Evolutionary conservation across 2,329 filamentous ascomycete genomes (phyloP).

Genomic region (Aspergillus melleus): DNA sequence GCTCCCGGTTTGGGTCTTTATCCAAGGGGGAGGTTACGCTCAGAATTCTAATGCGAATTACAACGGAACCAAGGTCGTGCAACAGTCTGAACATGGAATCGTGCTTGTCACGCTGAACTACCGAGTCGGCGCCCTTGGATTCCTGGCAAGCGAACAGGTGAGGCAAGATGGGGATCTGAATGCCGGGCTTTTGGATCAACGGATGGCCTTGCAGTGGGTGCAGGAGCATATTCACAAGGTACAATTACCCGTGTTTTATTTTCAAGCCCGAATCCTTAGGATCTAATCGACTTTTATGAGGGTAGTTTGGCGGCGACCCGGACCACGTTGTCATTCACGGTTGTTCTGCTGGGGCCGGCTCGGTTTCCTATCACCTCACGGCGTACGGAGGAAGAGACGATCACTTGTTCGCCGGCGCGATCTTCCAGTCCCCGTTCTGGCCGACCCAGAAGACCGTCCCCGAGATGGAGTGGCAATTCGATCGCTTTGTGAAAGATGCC

Average conservation of each 20-base stretch:
- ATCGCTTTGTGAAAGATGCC: conserved; percentile 43
- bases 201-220: conserved; percentile 60
- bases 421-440: conserved; percentile 50
- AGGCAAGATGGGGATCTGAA: conserved; percentile 58
- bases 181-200: conserved; percentile 62
- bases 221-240: conserved; percentile 52
- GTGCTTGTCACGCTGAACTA: conserved; percentile 66
- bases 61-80: conserved; percentile 58
- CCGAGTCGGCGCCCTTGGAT: conserved; percentile 61
- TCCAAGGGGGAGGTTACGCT: conserved; percentile 60
- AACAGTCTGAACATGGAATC: conserved; percentile 55
- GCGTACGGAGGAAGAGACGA: conserved; percentile 51
- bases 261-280: too few relatives aligned
- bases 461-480: conserved; percentile 48
- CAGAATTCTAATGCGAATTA: conserved; percentile 50
- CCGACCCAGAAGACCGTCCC: conserved; percentile 42
- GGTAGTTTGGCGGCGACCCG: conserved; percentile 58
- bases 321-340: conserved; percentile 59
- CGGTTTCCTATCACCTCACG: conserved; percentile 52
- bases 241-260: not conserved
- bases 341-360: conserved; percentile 59
- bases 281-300: not conserved
- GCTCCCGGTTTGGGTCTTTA: conserved; percentile 60
- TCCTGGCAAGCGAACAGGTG: conserved; percentile 58
- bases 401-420: conserved; percentile 47